Percentiles rank a stretch among this genome's conserved stretches.
Conservation (phyloP, 495 filamentous ascomycete genomes). For the Penicillium paxilli region DNA sequence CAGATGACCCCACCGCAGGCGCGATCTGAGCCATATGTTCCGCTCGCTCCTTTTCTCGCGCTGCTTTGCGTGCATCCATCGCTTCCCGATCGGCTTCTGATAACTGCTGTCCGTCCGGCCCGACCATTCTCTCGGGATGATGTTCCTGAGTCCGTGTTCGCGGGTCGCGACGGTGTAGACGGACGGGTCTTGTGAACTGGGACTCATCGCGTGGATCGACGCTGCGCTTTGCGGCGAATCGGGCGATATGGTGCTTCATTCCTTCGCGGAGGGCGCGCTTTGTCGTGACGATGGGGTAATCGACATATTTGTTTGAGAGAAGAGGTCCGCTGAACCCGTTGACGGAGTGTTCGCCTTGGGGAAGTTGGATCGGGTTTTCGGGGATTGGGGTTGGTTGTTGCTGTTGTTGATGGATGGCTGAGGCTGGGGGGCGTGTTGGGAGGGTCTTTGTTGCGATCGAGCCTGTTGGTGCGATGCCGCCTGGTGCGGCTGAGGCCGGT, state of each 20-base stretch:
- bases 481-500: conserved; percentile 25
- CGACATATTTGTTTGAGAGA: conserved; percentile 50
- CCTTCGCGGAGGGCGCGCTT: conserved; percentile 78
- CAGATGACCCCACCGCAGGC: conserved; percentile 58
- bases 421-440: conserved; percentile 21
- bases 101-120: conserved; percentile 38
- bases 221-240: conserved; percentile 62
- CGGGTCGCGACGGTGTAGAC: conserved; percentile 88
- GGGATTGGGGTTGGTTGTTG: no score
- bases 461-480: conserved; percentile 5
- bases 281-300: conserved; percentile 76
- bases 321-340: conserved; percentile 64
- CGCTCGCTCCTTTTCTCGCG: conserved; percentile 79
- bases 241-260: conserved; percentile 82
- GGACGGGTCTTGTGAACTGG: conserved; percentile 84
- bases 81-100: conserved; percentile 70
- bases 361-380: neutral
- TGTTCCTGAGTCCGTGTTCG: conserved; percentile 57
- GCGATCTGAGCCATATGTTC: conserved; percentile 87
- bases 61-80: conserved; percentile 66
- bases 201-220: conserved; percentile 74
- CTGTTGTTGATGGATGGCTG: conserved; percentile 1
- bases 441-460: conserved; percentile 23
- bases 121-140: conserved; percentile 46
- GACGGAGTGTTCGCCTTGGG: conserved; percentile 35